phyloP scores from a whole-genome alignment of 2,329 filamentous ascomycete species.

The Trichophyton equinum region DNA sequence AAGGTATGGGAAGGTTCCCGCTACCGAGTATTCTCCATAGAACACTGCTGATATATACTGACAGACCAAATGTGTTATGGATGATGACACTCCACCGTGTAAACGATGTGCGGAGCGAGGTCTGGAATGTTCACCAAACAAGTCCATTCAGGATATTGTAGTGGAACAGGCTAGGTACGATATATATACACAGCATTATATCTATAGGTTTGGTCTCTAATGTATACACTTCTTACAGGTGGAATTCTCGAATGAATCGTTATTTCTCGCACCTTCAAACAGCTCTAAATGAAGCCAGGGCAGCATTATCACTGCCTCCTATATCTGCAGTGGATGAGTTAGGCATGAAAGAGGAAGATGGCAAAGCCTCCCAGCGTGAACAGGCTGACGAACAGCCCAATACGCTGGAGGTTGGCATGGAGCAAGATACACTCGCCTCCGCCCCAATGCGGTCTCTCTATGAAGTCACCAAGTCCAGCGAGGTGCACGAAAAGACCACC shows the following conservation, averaged over 20 bases:
- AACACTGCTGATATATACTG: neutral
- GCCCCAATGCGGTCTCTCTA: conserved; percentile 39
- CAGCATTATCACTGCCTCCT: conserved; percentile 7
- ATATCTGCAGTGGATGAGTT: conserved; percentile 3
- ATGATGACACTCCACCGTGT: conserved; percentile 10
- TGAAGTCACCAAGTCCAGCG: conserved; percentile 35
- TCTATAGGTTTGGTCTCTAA: neutral
- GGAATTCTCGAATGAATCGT: conserved; percentile 9
- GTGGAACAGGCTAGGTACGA: conserved; percentile 9
- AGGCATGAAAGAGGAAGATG: neutral
- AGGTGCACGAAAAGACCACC: conserved; percentile 23
- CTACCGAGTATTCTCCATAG: neutral
- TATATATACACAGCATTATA: neutral
- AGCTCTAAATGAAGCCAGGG: conserved; percentile 9
- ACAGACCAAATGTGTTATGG: conserved; percentile 12
- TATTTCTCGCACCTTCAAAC: conserved; percentile 9
- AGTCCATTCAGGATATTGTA: conserved; percentile 11
- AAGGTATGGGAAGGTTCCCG: conserved; percentile 26
- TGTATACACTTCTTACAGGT: conserved; percentile 1
- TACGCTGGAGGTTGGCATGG: conserved; percentile 3
- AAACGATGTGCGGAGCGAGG: conserved; percentile 11
- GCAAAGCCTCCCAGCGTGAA: conserved; percentile 5
- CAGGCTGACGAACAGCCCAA: conserved; percentile 4
- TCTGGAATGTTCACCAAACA: conserved; percentile 10
- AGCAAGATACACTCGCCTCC: conserved; percentile 24